Conservation (phyloP, 2,329 filamentous ascomycete species). For the Arthrobotrys iridis region DNA sequence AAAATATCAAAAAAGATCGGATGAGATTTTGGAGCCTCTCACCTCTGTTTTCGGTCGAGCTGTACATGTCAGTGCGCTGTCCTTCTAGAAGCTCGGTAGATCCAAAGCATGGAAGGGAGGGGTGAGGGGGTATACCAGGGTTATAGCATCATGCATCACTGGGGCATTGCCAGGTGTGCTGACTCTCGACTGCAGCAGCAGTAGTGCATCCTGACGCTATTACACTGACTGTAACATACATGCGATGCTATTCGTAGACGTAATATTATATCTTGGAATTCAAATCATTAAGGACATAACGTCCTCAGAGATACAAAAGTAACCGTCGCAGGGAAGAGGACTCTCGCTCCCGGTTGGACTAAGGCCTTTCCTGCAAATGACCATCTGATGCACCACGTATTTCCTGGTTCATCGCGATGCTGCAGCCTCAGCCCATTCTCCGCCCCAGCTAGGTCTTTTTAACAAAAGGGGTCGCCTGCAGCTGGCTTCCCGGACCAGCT, state of each 20-base stretch:
- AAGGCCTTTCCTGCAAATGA: slow-evolving; percentile 11
- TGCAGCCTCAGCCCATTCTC: slow-evolving; percentile 28
- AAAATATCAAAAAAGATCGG: slow-evolving; percentile 39
- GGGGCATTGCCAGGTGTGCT: slow-evolving; percentile 38
- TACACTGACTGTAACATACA: slow-evolving; percentile 21
- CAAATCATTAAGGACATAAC: slow-evolving; percentile 9
- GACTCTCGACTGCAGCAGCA: slow-evolving; percentile 35
- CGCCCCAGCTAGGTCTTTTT: slow-evolving; percentile 23
- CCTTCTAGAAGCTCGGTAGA: slow-evolving; percentile 52
- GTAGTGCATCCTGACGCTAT: slow-evolving; percentile 23
- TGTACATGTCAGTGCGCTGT: slow-evolving; percentile 10
- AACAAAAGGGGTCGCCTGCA: slow-evolving; percentile 18
- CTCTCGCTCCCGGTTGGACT: not conserved
- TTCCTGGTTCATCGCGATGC: slow-evolving; percentile 34
- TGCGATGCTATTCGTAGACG: slow-evolving; percentile 25
- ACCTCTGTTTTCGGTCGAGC: not conserved
- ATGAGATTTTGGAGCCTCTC: slow-evolving; percentile 46
- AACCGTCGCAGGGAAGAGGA: slow-evolving; percentile 30
- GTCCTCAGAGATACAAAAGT: slow-evolving; percentile 29
- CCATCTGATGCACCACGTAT: slow-evolving; percentile 42
- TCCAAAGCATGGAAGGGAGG: not conserved
- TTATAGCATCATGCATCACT: slow-evolving; percentile 30
- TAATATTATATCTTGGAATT: slow-evolving; percentile 18
- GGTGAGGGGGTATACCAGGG: slow-evolving; percentile 1
- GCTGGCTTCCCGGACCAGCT: not conserved